These are phyloP conservation scores for Ophiocordyceps sinensis DNA, from an alignment of 2,329 filamentous ascomycete genomes.

Conservation along the genomic window DNA sequence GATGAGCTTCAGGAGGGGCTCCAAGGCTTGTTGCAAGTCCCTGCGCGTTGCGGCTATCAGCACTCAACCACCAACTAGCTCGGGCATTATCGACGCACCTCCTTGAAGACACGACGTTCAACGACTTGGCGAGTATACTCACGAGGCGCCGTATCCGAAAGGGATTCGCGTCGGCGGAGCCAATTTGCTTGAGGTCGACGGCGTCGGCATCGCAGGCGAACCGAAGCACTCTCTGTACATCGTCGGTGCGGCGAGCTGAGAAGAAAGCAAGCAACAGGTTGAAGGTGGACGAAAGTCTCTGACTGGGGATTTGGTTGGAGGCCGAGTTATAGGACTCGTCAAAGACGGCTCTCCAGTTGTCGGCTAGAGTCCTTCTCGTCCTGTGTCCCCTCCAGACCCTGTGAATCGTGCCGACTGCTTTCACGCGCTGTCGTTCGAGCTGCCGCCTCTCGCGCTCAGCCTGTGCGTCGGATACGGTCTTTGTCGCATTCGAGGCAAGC, in stretches of 20 bases:
- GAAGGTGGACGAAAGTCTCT: constrained; percentile 25
- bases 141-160: constrained; percentile 21
- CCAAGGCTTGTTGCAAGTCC: constrained; percentile 3
- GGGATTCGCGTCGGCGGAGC: constrained; percentile 12
- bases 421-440: constrained; percentile 62
- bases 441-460: constrained; percentile 72
- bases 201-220: constrained; percentile 29
- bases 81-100: constrained; percentile 8
- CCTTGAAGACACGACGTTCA: constrained; percentile 11
- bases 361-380: constrained; percentile 42
- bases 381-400: constrained; percentile 68
- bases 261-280: constrained; percentile 37
- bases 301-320: constrained; percentile 13
- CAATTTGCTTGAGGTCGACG: constrained; percentile 20
- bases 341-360: constrained; percentile 44
- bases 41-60: not conserved
- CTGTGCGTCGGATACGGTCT: constrained; percentile 72
- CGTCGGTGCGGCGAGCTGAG: constrained; percentile 25
- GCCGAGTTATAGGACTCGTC: constrained; percentile 39
- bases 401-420: constrained; percentile 63
- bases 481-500: constrained; percentile 50
- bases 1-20: constrained; percentile 21
- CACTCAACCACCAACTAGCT: not conserved
- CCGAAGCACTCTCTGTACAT: constrained; percentile 30
- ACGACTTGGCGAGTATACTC: constrained; percentile 18